These are phyloP conservation scores for Durio zibethinus DNA, from an alignment of 345 rosid species.

Conservation along the genomic window DNA sequence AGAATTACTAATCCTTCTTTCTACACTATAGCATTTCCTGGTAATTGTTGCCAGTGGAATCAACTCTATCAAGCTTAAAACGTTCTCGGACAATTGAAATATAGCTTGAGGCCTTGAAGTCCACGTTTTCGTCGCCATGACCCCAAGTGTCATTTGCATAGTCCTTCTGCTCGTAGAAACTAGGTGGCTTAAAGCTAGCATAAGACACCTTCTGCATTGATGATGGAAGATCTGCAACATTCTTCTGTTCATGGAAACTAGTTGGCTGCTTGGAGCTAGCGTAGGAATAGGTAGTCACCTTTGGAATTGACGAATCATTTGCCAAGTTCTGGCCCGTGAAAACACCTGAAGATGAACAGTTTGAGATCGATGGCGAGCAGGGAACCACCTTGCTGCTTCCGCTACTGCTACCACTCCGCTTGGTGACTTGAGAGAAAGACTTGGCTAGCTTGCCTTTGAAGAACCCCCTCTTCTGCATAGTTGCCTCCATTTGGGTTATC, in stretches of 20 bases:
- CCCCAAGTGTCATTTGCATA: not conserved
- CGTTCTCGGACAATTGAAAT: conserved; percentile 40
- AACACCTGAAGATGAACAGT: not conserved
- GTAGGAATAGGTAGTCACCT: not conserved
- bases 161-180: conserved; percentile 8
- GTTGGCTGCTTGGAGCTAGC: conserved; percentile 11
- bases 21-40: not conserved
- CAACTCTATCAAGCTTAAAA: conserved; percentile 31
- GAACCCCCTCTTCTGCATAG: conserved; percentile 21
- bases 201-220: not conserved
- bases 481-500: conserved; percentile 27
- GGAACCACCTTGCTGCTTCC: conserved; percentile 26
- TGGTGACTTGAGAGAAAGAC: conserved; percentile 18
- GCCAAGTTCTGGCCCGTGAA: not conserved
- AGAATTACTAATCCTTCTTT: not conserved
- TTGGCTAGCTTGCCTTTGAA: conserved; percentile 27
- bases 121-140: conserved; percentile 41
- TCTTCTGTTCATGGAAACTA: not conserved
- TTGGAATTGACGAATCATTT: not conserved
- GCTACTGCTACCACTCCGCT: conserved; percentile 6
- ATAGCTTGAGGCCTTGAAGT: conserved; percentile 37
- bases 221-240: not conserved
- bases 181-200: not conserved
- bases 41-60: not conserved
- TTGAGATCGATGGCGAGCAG: not conserved